Base-by-base conservation (phyloP, 106 monocot species). In the Platanthera guangdongensis region DNA sequence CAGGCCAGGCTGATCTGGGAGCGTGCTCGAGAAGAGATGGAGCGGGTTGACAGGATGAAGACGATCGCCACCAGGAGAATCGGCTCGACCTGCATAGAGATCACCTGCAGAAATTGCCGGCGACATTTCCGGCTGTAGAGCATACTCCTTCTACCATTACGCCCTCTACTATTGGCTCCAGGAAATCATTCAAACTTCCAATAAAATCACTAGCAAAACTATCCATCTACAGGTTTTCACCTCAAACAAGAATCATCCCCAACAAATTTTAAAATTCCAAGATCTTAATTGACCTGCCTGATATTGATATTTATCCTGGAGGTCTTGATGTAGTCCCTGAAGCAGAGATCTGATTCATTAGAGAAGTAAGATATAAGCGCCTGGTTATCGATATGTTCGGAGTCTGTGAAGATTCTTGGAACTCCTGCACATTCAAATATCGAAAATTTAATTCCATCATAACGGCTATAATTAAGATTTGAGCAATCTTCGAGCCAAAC, bases 41-140 rank as follows among this genome's bases (percentile, higher is more conserved):
- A 95, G 70, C 86, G 78, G 78, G 90, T 82, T 6, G 92, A 95
- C 83, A 83, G 79, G 79, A 88, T 95, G 88, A 92, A 92, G 82
- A 83, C 83, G 69, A 81, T 84, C 52, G 77, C 84, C 30, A 83
- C 81, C 7, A 74, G 83, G 59, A 87, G 77, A 75, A 79, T 88
- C 21, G 73, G 73, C 21, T 72, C 83, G 9, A 69, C 86, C 2
- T 78, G 86, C 74, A 74, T 84, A 28, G 95, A 90, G 76, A 86
- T 92, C 75, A 92, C 88, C 72, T 92, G 95, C 79, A 86, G 83
- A n/a, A 60, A 78, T 77, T 95, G 95, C 79, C 63, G 68, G 73
- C 88, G 84, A 71, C 19, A 71, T 50, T 95, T 95, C 82, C 79
- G 72, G 65, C 80, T 79, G 22, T 93, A 81, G 32, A 9, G 25